A percentile compares a stretch with the other conserved stretches of the same genome.
phyloP scores from a whole-genome alignment of 805 yeast genomes.

The Yarrowia hollandica region DNA sequence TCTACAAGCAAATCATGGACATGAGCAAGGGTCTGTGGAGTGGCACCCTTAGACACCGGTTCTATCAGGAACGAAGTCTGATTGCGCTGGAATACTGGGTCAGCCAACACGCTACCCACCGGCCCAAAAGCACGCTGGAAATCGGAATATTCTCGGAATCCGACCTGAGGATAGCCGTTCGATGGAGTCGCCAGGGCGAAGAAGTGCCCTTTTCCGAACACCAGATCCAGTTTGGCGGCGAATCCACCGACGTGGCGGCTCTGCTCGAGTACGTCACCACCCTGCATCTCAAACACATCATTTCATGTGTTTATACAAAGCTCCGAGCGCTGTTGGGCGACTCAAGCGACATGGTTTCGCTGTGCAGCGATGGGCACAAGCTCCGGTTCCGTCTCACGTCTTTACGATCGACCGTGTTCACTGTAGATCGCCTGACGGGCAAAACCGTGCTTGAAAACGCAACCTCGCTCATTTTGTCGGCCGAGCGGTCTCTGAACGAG shows the following conservation, averaged over 20 bases:
- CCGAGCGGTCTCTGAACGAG: slow-evolving; percentile 41
- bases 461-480: slow-evolving; percentile 44
- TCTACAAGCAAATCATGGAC: slow-evolving; percentile 57
- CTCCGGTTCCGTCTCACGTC: slow-evolving; percentile 33
- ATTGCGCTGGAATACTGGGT: slow-evolving; percentile 69
- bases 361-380: slow-evolving; percentile 28
- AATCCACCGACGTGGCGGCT: slow-evolving; percentile 41
- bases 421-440: slow-evolving; percentile 36
- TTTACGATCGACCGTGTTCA: slow-evolving; percentile 32
- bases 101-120: slow-evolving; percentile 41
- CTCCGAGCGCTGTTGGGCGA: slow-evolving; percentile 5
- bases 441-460: slow-evolving; percentile 44
- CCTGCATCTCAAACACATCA: slow-evolving; percentile 45
- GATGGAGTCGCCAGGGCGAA: slow-evolving; percentile 64
- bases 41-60: slow-evolving; percentile 58
- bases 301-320: slow-evolving; percentile 38
- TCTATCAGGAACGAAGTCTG: slow-evolving; percentile 54
- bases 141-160: slow-evolving; percentile 53
- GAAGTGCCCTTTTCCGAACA: slow-evolving; percentile 36
- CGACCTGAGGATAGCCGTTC: slow-evolving; percentile 39
- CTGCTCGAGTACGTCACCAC: slow-evolving; percentile 45
- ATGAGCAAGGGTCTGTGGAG: slow-evolving; percentile 58
- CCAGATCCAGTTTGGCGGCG: slow-evolving; percentile 30
- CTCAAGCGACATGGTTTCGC: slow-evolving; percentile 16
- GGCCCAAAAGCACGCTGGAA: slow-evolving; percentile 55